phyloP scores from a whole-genome alignment of 2,329 filamentous ascomycete species.

The Thermothelomyces thermophilus region DNA sequence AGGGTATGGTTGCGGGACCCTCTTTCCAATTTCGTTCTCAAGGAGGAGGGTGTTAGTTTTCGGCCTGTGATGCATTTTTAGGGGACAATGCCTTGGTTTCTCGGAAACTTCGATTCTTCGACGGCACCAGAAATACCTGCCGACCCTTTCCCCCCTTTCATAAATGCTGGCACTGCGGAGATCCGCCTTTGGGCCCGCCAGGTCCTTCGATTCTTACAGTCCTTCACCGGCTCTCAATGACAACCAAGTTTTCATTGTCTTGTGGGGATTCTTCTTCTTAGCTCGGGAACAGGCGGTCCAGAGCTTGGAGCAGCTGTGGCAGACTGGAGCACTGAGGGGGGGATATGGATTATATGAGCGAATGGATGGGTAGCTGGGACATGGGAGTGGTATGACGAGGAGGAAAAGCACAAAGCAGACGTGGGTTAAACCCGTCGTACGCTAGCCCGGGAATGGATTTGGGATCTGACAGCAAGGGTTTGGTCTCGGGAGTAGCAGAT shows the following conservation, averaged over 20 bases:
- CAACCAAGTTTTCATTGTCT: neutral
- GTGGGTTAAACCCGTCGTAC: neutral
- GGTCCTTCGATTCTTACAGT: constrained; percentile 16
- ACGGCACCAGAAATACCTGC: neutral
- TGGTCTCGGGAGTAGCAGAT: neutral
- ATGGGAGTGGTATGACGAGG: neutral
- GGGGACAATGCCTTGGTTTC: constrained; percentile 10
- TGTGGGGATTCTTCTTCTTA: neutral
- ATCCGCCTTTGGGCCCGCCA: neutral
- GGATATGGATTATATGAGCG: constrained; percentile 7
- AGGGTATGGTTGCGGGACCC: constrained; percentile 5
- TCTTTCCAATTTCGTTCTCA: constrained; percentile 4
- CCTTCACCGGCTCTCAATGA: constrained; percentile 11
- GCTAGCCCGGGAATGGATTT: neutral
- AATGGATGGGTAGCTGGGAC: constrained; percentile 7
- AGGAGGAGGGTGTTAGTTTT: constrained; percentile 12
- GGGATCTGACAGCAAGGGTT: neutral
- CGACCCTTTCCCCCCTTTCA: neutral
- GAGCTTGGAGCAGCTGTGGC: constrained; percentile 2
- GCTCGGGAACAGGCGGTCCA: constrained; percentile 17
- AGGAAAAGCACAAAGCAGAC: neutral
- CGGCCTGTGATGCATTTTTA: constrained; percentile 16
- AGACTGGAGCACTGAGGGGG: neutral
- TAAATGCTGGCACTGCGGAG: neutral
- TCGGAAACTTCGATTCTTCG: constrained; percentile 5